Base-by-base conservation (phyloP, 331 rosid genomes). In the Arachis monticola region DNA sequence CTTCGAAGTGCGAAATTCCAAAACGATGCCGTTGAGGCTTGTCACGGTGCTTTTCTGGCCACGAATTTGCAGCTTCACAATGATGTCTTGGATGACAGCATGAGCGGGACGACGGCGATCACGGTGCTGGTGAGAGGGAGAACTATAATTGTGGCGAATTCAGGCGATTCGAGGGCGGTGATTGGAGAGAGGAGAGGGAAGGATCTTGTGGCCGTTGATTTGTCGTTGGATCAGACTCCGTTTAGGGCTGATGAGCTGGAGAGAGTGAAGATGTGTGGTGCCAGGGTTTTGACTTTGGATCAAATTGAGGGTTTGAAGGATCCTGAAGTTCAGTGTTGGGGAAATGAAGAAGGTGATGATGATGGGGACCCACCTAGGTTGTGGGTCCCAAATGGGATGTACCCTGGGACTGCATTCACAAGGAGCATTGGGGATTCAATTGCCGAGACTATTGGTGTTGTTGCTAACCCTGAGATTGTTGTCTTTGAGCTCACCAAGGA, bases 351-450 rank as follows among this genome's bases (percentile, higher is more conserved):
- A 88, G 88, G 81, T 0, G 99, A 95, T 84, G 99, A 95, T 83
- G 99, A 92, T 75, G 99, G 98, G 12, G 99, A 95, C 77, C 99
- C 99, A 0, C 99, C 99, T 0, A 82, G 99, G 75, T 79, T 95
- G 69, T 95, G 99, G 99, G 92, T 95, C 38, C 97, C 98, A 0
- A 92, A 95, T 77, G 97, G 97, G 78, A 92, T 95, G 98, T 95
- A 92, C 65, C 99, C 99, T 10, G 98, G 99, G 57, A 95, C 99
- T 2, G 98, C 99, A 64, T 95, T 95, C 61, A 95, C 98, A 0
- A 88, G 99, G 81, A 95, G 99, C 74, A 67, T 95, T 38, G 99
- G 99, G 44, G 99, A 95, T 81, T 92, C 99, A 3, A 75, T 90
- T 79, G 99, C 99, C 17, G 99, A 95, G 88, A 53, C 87, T 8